phyloP scores from a whole-genome alignment of 176 grass and related monocot genomes.

The Oryza punctata region DNA sequence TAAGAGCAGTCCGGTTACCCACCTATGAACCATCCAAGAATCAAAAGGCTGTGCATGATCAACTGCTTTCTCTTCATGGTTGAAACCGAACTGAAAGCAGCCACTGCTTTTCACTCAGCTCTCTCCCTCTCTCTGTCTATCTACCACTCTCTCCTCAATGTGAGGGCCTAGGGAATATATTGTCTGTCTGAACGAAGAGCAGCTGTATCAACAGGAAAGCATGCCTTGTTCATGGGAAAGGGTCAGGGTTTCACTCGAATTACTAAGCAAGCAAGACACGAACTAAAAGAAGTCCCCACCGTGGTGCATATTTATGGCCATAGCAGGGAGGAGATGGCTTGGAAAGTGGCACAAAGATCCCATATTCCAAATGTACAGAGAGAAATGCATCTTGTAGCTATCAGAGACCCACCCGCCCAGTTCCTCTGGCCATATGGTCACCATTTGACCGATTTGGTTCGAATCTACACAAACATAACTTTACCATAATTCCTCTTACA shows the following conservation, averaged over 20 bases:
- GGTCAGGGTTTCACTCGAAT: slow-evolving; percentile 26
- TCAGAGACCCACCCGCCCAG: background rate
- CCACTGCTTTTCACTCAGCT: slow-evolving; percentile 23
- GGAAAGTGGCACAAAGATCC: slow-evolving; percentile 38
- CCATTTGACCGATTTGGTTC: slow-evolving; percentile 3
- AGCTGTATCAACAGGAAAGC: slow-evolving; percentile 44
- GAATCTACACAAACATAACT: slow-evolving; percentile 3
- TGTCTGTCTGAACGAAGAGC: slow-evolving; percentile 43
- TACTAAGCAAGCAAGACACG: slow-evolving; percentile 39
- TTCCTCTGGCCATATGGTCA: background rate
- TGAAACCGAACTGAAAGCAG: background rate
- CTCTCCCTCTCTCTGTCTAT: slow-evolving; percentile 21
- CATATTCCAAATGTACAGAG: background rate
- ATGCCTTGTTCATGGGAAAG: slow-evolving; percentile 48
- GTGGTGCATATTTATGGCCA: slow-evolving; percentile 45
- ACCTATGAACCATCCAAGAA: slow-evolving; percentile 59
- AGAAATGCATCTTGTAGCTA: slow-evolving; percentile 19
- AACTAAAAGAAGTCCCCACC: slow-evolving; percentile 34
- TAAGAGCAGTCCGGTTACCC: slow-evolving; percentile 20
- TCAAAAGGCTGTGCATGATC: slow-evolving; percentile 54
- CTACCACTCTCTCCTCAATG: background rate
- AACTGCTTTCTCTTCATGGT: slow-evolving; percentile 60
- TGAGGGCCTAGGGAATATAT: slow-evolving; percentile 47
- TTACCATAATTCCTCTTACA: background rate
- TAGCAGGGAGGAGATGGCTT: slow-evolving; percentile 21